A percentile compares a stretch with the other conserved stretches of the same genome.
These are phyloP conservation scores for Arxiozyma slooffiae DNA, from an alignment of 1,139 yeast species.

Conservation along the genomic window DNA sequence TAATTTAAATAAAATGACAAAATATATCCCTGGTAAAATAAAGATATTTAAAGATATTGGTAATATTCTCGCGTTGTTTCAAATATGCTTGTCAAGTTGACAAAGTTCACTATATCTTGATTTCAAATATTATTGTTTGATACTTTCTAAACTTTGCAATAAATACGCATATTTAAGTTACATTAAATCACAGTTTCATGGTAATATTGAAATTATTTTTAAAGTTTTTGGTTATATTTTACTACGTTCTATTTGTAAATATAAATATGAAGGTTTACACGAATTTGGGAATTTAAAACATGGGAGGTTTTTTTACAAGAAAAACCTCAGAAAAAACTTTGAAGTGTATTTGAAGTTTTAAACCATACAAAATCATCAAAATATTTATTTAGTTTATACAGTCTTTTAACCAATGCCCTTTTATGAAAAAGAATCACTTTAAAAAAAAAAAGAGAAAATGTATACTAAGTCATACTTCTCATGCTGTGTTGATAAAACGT, in stretches of 20 bases:
- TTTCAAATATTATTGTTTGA: constrained; percentile 31
- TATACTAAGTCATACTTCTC: constrained; percentile 7
- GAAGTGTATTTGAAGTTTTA: constrained; percentile 9
- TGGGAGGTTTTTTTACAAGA: constrained; percentile 38
- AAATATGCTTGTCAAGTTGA: constrained; percentile 15
- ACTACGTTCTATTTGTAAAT: constrained; percentile 53
- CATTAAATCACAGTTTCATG: constrained; percentile 58
- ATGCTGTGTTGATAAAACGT: constrained; percentile 8
- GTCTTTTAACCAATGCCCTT: constrained; percentile 20
- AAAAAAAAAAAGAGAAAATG: constrained; percentile 20
- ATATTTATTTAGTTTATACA: constrained; percentile 16
- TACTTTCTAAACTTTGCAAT: constrained; percentile 29
- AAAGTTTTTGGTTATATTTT: constrained; percentile 61
- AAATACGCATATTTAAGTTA: constrained; percentile 35
- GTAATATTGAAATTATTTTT: constrained; percentile 57
- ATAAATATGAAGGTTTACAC: constrained; percentile 33
- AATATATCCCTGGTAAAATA: constrained; percentile 27
- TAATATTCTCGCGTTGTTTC: constrained; percentile 27
- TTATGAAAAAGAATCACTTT: constrained; percentile 16
- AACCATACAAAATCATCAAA: constrained; percentile 10
- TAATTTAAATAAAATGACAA: constrained; percentile 36
- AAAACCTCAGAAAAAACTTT: constrained; percentile 29
- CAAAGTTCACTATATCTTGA: constrained; percentile 22
- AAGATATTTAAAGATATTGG: constrained; percentile 24
- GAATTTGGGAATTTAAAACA: constrained; percentile 42